Conservation (phyloP, 331 rosid genomes). For the Malus hybrid region DNA sequence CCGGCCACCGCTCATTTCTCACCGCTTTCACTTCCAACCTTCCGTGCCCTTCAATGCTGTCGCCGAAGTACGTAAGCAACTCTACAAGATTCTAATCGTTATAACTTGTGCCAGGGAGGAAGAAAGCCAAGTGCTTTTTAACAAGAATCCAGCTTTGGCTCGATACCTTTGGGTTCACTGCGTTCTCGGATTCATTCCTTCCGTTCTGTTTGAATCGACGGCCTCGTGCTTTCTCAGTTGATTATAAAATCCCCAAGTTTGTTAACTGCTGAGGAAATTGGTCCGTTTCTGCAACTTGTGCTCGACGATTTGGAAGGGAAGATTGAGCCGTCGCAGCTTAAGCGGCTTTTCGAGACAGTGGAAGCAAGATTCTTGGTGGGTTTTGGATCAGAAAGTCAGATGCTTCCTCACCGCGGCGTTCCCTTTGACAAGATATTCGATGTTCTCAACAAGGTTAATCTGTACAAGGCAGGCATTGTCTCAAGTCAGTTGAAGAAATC, state of each 20-base stretch:
- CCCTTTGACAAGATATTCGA: conserved; percentile 37
- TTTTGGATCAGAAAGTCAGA: conserved; percentile 50
- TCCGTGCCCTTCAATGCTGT: background rate
- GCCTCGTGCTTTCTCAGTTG: conserved; percentile 26
- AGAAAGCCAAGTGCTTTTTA: conserved; percentile 29
- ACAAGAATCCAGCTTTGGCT: conserved; percentile 29
- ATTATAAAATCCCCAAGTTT: conserved; percentile 34
- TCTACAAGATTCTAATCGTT: background rate
- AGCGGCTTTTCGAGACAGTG: conserved; percentile 22
- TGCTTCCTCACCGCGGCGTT: conserved; percentile 42
- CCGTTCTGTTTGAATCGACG: conserved; percentile 41
- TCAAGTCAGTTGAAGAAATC: conserved; percentile 49
- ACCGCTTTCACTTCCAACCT: conserved; percentile 14
- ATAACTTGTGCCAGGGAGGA: conserved; percentile 33
- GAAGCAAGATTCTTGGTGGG: conserved; percentile 35
- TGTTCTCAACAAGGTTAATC: conserved; percentile 50
- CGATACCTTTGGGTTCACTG: conserved; percentile 24
- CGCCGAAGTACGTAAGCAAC: conserved; percentile 28
- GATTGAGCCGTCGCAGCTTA: conserved; percentile 38
- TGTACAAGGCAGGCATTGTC: conserved; percentile 59
- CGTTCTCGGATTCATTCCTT: conserved; percentile 38
- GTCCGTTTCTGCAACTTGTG: conserved; percentile 33
- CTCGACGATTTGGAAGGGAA: conserved; percentile 39
- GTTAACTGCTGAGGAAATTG: conserved; percentile 40
- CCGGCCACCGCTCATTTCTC: background rate